Evolutionary conservation across 1,284 basidiomycete species (phyloP), one percentile per base, ranked within the genome.

Genomic region (Marasmius sp.): DNA sequence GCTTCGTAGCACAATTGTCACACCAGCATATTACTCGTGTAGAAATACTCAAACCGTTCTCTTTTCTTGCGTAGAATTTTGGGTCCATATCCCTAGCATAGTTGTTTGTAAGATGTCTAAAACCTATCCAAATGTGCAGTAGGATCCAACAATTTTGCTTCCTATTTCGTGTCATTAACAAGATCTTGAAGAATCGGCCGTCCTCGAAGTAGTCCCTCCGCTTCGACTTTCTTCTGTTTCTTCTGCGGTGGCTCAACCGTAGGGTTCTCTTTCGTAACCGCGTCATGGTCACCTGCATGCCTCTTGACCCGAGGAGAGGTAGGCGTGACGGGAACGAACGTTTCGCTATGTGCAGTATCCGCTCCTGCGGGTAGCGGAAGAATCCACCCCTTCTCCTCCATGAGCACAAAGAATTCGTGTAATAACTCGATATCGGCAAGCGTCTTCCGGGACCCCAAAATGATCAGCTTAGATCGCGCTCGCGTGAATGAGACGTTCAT

Each of bases 401-500:
- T 89, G 54, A 97, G 77, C 6, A 77, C 71, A 66, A 96, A 86
- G 74, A 96, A 95, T 41, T 89, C 85, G 2, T 77, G 73, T 37
- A 96, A 75, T 18, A 96, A 73, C 3, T 89, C 80, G 0, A 85
- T 81, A 20, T 73, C 69, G 33, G 84, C 71, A 9, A 97, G 79
- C 0, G 95, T 97, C 64, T 76, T 82, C 39, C 88, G 81, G 1
- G 92, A 93, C 16, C 97, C 97, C 68, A 99, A 83, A 61, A 99
- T 89, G 70, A 98, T 83, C 3, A 99, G 79, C 76, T 98, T 98
- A 43, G 87, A 86, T 59, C 91, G 87, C 0, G 97, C 96, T 3
- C 97, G 87, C 0, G 97, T 99, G 71, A 99, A 93, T 3, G 94
- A 93, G 38, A 99, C 97, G 71, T 99, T 99, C 81, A 98, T 91